A percentile compares a stretch with the other conserved stretches of the same genome.
These are phyloP conservation scores for Lathyrus sativus DNA, from an alignment of 306 rosid species.

Conservation along the genomic window DNA sequence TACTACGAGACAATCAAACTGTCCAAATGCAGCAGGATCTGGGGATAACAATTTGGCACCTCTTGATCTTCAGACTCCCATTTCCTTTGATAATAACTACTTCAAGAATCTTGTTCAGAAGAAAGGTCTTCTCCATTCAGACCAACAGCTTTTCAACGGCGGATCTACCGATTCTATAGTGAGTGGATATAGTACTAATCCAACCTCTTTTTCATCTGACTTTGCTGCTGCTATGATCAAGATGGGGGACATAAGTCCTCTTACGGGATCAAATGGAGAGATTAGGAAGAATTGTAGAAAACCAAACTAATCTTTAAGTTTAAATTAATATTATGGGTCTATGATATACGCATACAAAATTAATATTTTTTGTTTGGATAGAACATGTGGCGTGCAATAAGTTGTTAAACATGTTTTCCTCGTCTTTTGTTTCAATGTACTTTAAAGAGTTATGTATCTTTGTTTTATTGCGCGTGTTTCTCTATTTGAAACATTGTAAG, in stretches of 20 bases:
- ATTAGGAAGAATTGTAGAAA: slow-evolving; percentile 55
- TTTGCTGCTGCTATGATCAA: slow-evolving; percentile 52
- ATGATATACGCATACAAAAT: no score
- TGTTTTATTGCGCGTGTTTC: no score
- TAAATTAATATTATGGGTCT: no score
- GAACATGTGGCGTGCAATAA: no score
- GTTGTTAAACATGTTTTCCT: no score
- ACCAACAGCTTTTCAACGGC: slow-evolving; percentile 57
- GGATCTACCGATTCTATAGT: slow-evolving; percentile 53
- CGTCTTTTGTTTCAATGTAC: no score
- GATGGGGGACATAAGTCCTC: slow-evolving; percentile 62
- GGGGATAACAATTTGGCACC: slow-evolving; percentile 59
- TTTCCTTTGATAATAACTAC: slow-evolving; percentile 58
- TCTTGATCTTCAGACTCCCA: slow-evolving; percentile 57
- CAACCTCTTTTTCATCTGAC: slow-evolving; percentile 44
- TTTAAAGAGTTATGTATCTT: no score
- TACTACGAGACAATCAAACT: slow-evolving; percentile 33
- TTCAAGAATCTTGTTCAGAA: slow-evolving; percentile 53
- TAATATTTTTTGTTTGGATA: no score
- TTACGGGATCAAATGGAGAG: slow-evolving; percentile 53
- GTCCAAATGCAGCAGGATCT: slow-evolving; percentile 45
- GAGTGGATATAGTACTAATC: slow-evolving; percentile 43
- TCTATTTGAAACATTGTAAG: no score
- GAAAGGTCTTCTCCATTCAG: slow-evolving; percentile 62
- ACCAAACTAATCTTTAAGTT: slow-evolving; percentile 38